A percentile compares a stretch with the other conserved stretches of the same genome.
phyloP scores from a whole-genome alignment of 2,329 filamentous ascomycete species.

The Colletotrichum cuscutae region DNA sequence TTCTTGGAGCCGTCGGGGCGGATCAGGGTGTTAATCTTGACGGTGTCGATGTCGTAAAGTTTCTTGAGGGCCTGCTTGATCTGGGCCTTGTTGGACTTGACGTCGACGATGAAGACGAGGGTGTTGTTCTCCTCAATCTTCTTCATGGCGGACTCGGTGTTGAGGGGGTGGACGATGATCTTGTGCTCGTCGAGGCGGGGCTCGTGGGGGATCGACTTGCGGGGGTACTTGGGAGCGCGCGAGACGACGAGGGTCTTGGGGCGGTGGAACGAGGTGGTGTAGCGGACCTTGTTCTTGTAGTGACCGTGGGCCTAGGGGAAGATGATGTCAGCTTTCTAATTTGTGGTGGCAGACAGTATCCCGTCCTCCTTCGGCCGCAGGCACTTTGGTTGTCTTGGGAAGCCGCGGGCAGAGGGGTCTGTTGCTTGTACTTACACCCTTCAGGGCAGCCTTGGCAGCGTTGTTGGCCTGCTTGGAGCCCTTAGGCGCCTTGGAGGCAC shows the following conservation, averaged over 20 bases:
- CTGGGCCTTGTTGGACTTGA: constrained; percentile 99
- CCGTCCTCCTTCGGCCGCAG: constrained; percentile 10
- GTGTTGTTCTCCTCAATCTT: constrained; percentile 99
- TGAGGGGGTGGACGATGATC: constrained; percentile 97
- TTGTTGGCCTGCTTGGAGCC: constrained; percentile 87
- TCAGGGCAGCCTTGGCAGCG: constrained; percentile 95
- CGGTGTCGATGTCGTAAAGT: constrained; percentile 96
- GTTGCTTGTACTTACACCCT: constrained; percentile 78
- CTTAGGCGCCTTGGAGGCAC: constrained; percentile 64
- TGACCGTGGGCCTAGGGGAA: constrained; percentile 63
- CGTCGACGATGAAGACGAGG: constrained; percentile 94
- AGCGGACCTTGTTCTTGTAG: constrained; percentile 93
- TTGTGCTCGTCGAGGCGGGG: constrained; percentile 97
- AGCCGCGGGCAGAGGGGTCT: neutral
- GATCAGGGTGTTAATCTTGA: constrained; percentile 99
- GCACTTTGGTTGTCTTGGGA: neutral
- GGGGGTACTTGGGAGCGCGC: constrained; percentile 93
- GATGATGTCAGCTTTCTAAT: neutral
- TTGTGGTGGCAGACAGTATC: neutral
- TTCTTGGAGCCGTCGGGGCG: constrained; percentile 98
- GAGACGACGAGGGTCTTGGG: constrained; percentile 96
- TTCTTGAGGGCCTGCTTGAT: constrained; percentile 99
- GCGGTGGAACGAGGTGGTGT: constrained; percentile 94
- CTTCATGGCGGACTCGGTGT: constrained; percentile 99
- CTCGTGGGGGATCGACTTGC: constrained; percentile 91